Base-by-base conservation (phyloP, 2,329 filamentous ascomycete species). In the Colletotrichum caudatum region DNA sequence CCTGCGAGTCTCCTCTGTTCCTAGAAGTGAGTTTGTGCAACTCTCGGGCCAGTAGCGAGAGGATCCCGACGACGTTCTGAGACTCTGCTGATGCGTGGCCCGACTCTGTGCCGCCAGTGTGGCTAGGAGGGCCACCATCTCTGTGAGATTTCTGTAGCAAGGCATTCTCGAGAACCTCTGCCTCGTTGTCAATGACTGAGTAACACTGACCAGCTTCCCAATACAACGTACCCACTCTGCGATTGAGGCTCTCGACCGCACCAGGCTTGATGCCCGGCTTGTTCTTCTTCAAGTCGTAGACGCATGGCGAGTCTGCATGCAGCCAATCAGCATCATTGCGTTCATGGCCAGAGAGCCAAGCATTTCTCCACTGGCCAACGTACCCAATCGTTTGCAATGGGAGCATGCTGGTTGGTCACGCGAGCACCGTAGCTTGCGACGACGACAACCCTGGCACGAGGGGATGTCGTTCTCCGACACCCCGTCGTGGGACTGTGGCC, bases 361-460 rank as follows among this genome's bases (percentile, higher is more conserved):
- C 3, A 23, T 18, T 0, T 16, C 2, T 7, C n/a, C 37, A 35
- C 11, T 12, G 23, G 5, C 5, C 3, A 46, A 64, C 73, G 48
- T 69, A 80, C 78, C 74, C 16, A 79, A 71, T 69, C 78, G 74
- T 35, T 70, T 73, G 72, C 80, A 81, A 39, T 81, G 77, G 2
- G 76, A 74, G 66, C 80, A 81, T 9, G 73, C 64, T n/a, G 79
- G 79, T 50, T 76, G 74, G 54, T 81, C 78, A 29, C 79, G 74
- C n/a, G 78, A 80, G 72, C 80, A 82, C 61, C 75, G 77, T 46
- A 81, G 75, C 74, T 81, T 82, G 8, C 78, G 76, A 60, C 73
- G 76, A 35, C 79, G 76, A 59, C 80, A 81, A 4, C 78, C 77
- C 62, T 79, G 76, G 71, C 80, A 81, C 3, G 80, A 79, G 5